Base-by-base conservation (phyloP, 2,329 filamentous ascomycete genomes). In the Arthrobotrys sphaeroides region DNA sequence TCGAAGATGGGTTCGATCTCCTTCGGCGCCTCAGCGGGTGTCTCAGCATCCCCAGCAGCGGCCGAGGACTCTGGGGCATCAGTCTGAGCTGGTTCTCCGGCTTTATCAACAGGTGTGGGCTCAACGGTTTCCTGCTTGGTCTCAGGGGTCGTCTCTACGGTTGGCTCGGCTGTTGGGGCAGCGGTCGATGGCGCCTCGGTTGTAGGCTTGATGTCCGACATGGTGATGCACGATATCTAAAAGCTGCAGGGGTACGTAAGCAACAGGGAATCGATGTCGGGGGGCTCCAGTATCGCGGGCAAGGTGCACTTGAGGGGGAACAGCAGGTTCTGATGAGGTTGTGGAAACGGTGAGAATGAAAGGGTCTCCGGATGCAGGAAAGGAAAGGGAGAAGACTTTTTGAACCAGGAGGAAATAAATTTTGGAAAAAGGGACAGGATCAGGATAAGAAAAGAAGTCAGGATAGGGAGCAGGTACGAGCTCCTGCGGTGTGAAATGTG, bases 21-120 rank as follows among this genome's bases (percentile, higher is more conserved):
- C 40, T 70, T 70, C 42, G 62, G 42, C 22, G 59, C 57, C 16
- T 73, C 76, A 43, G 73, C 82, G 66, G 84, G 83, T 78, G 81
- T 82, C 81, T 85, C 84, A 78, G 84, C 83, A 47, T 81, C 81
- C 77, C 84, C 81, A 80, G 83, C 83, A 70, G 81, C 78, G 57
- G 68, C 47, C 5, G 82, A 42, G 4, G 59, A 20, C n/a, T 73
- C 68, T 26, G 70, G 47, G 18, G 76, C 73, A 12, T 77, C 42
- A 24, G 68, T 60, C 3, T 62, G 28, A 33, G 78, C 74, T 40
- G 55, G 79, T 74, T 78, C 77, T 13, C 69, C 57, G 18, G 72
- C 49, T 45, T 77, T 78, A 28, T 51, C 67, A 43, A 64, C 65
- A 16, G 61, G 45, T 3, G 73, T 51, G n/a, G 68, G 28, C 24